Evolutionary conservation across 768 basidiomycete genomes (phyloP), one percentile per base, ranked within the genome.

Genomic region (Fomitopsis pulvina): DNA sequence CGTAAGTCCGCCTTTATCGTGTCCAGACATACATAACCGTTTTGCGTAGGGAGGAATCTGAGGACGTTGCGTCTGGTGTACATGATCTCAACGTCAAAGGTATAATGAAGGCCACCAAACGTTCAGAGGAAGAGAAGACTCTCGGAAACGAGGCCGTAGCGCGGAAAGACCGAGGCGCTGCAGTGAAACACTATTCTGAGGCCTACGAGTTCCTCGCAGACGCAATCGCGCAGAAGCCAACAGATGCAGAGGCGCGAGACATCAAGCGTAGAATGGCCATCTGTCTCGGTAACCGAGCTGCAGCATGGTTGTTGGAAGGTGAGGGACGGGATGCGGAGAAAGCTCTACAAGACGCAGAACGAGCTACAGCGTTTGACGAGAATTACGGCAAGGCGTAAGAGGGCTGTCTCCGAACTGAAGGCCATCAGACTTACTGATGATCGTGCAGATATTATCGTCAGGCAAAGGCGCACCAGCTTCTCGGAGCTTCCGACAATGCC

Each of bases 251-350:
- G 32, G 52, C 57, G 48, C 53, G 42, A 26, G 51, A 59, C 24
- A 60, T 63, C 18, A 63, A 61, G 41, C 55, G 50, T 20, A 48
- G 64, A 30, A 41, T 61, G 25, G 62, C 64, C 14, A 57, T 70
- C 22, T 71, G 68, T 46, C 59, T 57, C 48, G 56, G 61, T 3
- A 69, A 69, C 55, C 57, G 67, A 9, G 63, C 69, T 4, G 70
- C 66, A 24, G 55, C 66, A 20, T 58, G 63, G 48, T 47, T 68
- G 24, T 30, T 69, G 4, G 60, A 65, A 1, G 66, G 65, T 11
- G 45, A 41, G 7, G 67, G 61, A 1, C 46, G 53, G 30, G 57
- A 63, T 48, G 48, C 55, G 38, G 41, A 59, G 48, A 62, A 65
- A 50, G 69, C 70, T n/a, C 47, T 69, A n/a, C 16, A 60, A 28